These are phyloP conservation scores for peach (Prunus persica) DNA, from an alignment of 306 rosid species.

Conservation along the genomic window DNA sequence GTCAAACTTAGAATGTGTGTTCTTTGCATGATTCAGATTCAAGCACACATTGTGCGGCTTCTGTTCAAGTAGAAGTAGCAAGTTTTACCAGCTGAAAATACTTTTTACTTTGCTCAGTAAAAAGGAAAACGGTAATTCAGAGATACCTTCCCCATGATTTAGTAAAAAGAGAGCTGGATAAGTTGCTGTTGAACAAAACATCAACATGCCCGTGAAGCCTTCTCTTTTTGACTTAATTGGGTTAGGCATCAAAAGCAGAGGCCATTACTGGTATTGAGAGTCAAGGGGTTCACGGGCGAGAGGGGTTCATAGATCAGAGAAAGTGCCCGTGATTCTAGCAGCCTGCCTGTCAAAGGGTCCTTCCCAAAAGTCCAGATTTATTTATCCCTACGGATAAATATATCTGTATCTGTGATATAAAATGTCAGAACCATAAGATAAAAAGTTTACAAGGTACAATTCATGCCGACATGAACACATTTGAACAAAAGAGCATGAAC, in stretches of 20 bases:
- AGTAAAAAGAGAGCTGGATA: too few relatives aligned
- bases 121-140: neutral
- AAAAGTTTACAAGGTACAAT: neutral
- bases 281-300: conserved; percentile 21
- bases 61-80: neutral
- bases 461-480: conserved; percentile 9
- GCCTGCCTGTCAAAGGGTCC: neutral
- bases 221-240: conserved; percentile 29
- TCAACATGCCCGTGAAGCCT: conserved; percentile 31
- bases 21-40: too few relatives aligned
- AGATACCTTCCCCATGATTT: neutral
- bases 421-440: neutral
- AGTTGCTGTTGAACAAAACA: neutral
- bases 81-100: neutral
- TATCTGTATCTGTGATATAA: neutral
- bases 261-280: neutral
- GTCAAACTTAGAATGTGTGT: too few relatives aligned
- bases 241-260: conserved; percentile 22
- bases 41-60: neutral
- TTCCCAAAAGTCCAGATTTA: conserved; percentile 3
- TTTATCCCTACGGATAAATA: neutral
- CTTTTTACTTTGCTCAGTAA: neutral
- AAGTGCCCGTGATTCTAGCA: conserved; percentile 29
- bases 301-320: neutral
- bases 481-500: neutral